A percentile compares a stretch with the other conserved stretches of the same genome.
Evolutionary conservation across 306 rosid species (phyloP).

Genomic region (Dalbergia cochinchinensis): DNA sequence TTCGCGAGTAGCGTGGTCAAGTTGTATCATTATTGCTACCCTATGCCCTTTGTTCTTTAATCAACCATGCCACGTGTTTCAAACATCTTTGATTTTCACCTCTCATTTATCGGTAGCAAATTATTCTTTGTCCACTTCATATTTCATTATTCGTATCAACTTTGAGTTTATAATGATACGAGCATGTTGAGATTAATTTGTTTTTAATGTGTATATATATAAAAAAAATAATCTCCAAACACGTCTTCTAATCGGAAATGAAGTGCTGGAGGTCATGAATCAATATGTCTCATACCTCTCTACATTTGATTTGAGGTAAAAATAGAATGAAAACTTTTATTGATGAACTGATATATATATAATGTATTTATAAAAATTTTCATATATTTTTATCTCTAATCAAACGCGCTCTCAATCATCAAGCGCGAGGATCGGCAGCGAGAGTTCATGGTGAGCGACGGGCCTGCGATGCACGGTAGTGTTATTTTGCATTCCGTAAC

Average conservation of each 20-base stretch:
- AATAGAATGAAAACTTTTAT: too few relatives aligned
- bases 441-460: background rate
- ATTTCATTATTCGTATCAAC: background rate
- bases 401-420: too few relatives aligned
- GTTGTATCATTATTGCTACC: conserved; percentile 9
- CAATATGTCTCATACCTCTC: too few relatives aligned
- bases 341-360: too few relatives aligned
- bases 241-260: too few relatives aligned
- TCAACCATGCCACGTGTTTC: conserved; percentile 20
- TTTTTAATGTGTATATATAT: too few relatives aligned
- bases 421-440: background rate
- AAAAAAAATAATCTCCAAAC: too few relatives aligned
- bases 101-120: background rate
- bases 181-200: too few relatives aligned
- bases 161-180: background rate
- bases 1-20: conserved; percentile 38
- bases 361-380: too few relatives aligned
- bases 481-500: background rate
- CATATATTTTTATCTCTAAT: too few relatives aligned
- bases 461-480: conserved; percentile 15
- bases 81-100: background rate
- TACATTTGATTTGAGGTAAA: too few relatives aligned
- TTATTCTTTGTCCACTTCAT: background rate
- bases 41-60: background rate
- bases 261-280: background rate